phyloP scores from a whole-genome alignment of 108 stramenopile genomes.

The Cyclotella atomus region DNA sequence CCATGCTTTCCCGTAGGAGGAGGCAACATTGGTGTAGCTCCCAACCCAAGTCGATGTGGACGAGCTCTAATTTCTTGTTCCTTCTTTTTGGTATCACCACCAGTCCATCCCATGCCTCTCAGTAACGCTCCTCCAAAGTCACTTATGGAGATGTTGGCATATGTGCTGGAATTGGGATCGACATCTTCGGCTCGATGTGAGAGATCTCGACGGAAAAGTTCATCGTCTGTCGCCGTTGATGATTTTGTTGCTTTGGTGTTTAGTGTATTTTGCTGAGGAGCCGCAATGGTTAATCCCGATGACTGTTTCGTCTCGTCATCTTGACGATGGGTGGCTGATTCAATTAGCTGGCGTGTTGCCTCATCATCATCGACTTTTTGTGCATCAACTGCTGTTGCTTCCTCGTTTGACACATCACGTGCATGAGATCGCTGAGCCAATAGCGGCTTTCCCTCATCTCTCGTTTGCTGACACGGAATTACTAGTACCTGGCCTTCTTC shows the following conservation, averaged over 20 bases:
- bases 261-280: conserved; percentile 14
- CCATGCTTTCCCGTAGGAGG: conserved; percentile 14
- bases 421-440: no score
- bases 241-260: conserved; percentile 4
- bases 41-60: conserved; percentile 85
- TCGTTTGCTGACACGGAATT: conserved; percentile 38
- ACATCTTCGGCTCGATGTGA: not conserved
- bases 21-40: conserved; percentile 74
- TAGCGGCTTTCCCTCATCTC: conserved; percentile 20
- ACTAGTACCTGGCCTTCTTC: conserved; percentile 46
- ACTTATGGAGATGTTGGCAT: conserved; percentile 69
- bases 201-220: conserved; percentile 29
- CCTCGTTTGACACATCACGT: conserved; percentile 2
- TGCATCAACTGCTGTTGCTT: not conserved
- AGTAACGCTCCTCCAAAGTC: conserved; percentile 91
- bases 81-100: conserved; percentile 27
- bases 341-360: not conserved
- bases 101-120: conserved; percentile 92
- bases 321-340: not conserved
- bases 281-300: conserved; percentile 14
- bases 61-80: conserved; percentile 57
- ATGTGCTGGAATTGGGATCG: conserved; percentile 57
- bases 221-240: conserved; percentile 25
- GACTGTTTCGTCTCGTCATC: not conserved
- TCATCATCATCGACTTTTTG: not conserved